Conservation (phyloP, 257 asterid genomes). For the Echium plantagineum region DNA sequence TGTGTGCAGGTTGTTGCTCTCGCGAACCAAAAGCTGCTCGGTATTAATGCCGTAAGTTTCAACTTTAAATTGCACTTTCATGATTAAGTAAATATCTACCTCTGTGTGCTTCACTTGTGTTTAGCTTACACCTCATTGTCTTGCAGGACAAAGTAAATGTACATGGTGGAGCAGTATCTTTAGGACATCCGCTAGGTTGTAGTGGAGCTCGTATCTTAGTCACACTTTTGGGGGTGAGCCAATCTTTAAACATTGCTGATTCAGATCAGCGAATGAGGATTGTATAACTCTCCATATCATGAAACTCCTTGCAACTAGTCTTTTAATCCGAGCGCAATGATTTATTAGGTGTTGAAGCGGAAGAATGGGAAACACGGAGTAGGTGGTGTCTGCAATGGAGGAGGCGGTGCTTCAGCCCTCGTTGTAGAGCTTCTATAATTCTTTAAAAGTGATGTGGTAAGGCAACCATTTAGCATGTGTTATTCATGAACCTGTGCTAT, state of each 20-base stretch:
- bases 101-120: not conserved
- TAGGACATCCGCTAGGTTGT: too few species aligned
- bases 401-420: slow-evolving; percentile 97
- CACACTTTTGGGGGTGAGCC: slow-evolving; percentile 84
- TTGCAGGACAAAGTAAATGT: too few species aligned
- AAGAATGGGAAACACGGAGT: slow-evolving; percentile 79
- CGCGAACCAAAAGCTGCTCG: slow-evolving; percentile 85
- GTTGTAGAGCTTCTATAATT: slow-evolving; percentile 65
- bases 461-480: too few species aligned
- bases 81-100: not conserved
- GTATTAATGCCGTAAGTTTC: slow-evolving; percentile 59
- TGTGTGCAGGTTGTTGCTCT: slow-evolving; percentile 85
- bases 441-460: not conserved
- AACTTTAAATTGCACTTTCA: not conserved
- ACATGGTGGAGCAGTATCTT: too few species aligned
- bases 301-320: too few species aligned
- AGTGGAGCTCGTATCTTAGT: too few species aligned
- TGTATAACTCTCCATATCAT: too few species aligned
- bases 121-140: slow-evolving; percentile 1
- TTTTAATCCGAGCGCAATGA: too few species aligned
- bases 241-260: not conserved
- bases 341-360: slow-evolving; percentile 63
- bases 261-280: too few species aligned
- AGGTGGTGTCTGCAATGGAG: slow-evolving; percentile 93
- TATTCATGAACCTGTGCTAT: too few species aligned